These are phyloP conservation scores for Aspergillus texensis DNA, from an alignment of 2,329 filamentous ascomycete species.

Conservation along the genomic window DNA sequence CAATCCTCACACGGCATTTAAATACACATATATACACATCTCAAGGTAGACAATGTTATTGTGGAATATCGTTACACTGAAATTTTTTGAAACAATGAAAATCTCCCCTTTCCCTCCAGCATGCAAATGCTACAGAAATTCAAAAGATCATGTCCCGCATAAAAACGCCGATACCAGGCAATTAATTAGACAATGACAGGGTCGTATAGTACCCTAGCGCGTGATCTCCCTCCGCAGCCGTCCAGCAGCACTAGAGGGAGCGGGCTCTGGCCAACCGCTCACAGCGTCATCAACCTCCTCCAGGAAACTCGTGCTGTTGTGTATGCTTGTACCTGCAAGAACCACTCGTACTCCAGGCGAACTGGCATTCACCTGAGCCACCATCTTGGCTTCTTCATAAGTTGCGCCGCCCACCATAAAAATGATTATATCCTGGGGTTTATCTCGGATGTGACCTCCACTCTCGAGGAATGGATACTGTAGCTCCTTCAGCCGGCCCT, in stretches of 20 bases:
- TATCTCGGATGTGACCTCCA: slow-evolving; percentile 82
- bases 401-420: slow-evolving; percentile 94
- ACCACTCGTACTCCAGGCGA: slow-evolving; percentile 88
- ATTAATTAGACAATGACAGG: neutral
- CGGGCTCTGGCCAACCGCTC: slow-evolving; percentile 76
- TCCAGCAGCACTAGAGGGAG: slow-evolving; percentile 61
- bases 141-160: neutral
- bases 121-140: neutral
- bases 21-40: neutral
- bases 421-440: slow-evolving; percentile 93
- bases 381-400: slow-evolving; percentile 95
- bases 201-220: slow-evolving; percentile 37
- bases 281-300: slow-evolving; percentile 92
- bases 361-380: slow-evolving; percentile 91
- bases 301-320: slow-evolving; percentile 85
- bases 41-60: neutral
- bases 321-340: slow-evolving; percentile 81
- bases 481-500: slow-evolving; percentile 81
- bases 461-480: slow-evolving; percentile 94
- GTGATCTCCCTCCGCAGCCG: slow-evolving; percentile 65
- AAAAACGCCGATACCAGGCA: slow-evolving; percentile 13
- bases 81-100: neutral
- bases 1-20: neutral
- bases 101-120: neutral
- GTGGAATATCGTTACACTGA: neutral